Evolutionary conservation across 2,329 filamentous ascomycete genomes (phyloP).

Genomic region (Hymenoscyphus linearis): DNA sequence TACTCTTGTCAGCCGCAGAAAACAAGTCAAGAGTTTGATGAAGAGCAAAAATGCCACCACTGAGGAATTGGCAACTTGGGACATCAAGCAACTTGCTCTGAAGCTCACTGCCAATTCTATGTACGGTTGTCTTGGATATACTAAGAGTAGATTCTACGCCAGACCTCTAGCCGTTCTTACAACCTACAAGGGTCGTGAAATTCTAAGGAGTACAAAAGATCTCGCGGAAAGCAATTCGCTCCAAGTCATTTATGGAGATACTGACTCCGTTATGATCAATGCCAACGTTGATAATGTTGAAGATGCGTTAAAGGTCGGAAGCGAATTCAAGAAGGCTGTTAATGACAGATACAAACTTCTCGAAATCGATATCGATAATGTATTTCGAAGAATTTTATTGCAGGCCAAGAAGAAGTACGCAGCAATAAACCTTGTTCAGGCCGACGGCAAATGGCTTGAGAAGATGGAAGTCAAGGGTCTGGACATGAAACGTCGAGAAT

Average conservation of each 20-base stretch:
- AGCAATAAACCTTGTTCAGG: conserved; percentile 86
- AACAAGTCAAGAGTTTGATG: conserved; percentile 94
- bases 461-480: conserved; percentile 98
- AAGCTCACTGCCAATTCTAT: conserved; percentile 99
- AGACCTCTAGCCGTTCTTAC: conserved; percentile 91
- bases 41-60: conserved; percentile 82
- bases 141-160: conserved; percentile 94
- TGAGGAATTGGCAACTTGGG: conserved; percentile 89
- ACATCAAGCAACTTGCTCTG: conserved; percentile 93
- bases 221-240: conserved; percentile 86
- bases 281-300: conserved; percentile 92
- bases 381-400: conserved; percentile 87
- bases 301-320: conserved; percentile 84
- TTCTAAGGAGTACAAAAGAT: conserved; percentile 91
- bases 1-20: conserved; percentile 80
- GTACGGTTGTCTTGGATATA: conserved; percentile 98
- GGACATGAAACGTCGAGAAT: conserved; percentile 96
- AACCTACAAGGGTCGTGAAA: conserved; percentile 95
- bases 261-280: conserved; percentile 99
- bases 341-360: conserved; percentile 89
- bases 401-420: conserved; percentile 99
- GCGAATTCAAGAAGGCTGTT: conserved; percentile 91
- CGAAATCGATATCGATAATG: conserved; percentile 97
- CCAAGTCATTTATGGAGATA: conserved; percentile 97
- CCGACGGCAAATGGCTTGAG: conserved; percentile 84